A percentile compares a stretch with the other conserved stretches of the same genome.
Evolutionary conservation across 2,329 filamentous ascomycete genomes (phyloP).

Genomic region (Calonectria ilicicola): DNA sequence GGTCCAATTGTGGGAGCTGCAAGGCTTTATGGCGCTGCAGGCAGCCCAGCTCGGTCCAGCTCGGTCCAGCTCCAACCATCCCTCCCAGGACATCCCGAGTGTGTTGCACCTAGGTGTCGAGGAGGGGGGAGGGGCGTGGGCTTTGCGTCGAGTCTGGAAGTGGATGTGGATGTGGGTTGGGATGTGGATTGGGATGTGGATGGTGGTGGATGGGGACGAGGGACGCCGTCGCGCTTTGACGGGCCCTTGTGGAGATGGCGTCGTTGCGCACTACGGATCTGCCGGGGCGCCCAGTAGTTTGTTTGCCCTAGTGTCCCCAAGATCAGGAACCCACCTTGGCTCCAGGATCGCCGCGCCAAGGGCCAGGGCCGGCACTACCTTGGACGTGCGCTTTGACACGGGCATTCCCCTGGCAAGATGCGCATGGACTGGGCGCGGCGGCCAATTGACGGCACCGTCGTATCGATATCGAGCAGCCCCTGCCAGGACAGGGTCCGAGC

Average conservation of each 20-base stretch:
- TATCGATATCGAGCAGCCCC: conserved; percentile 9
- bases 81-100: conserved; percentile 13
- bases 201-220: background rate
- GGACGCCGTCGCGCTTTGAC: conserved; percentile 28
- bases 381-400: conserved; percentile 37
- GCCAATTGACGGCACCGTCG: conserved; percentile 19
- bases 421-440: conserved; percentile 18
- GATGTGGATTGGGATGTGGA: background rate
- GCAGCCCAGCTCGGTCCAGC: conserved; percentile 24
- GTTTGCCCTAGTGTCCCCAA: conserved; percentile 14
- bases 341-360: conserved; percentile 28
- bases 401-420: conserved; percentile 26
- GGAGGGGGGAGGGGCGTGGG: background rate
- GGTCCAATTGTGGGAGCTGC: conserved; percentile 30
- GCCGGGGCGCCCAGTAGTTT: conserved; percentile 34
- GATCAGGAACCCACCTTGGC: conserved; percentile 26
- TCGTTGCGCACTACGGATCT: conserved; percentile 37
- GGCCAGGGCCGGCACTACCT: conserved; percentile 15
- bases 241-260: conserved; percentile 24
- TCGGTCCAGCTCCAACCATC: background rate
- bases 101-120: conserved; percentile 9
- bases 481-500: conserved; percentile 14
- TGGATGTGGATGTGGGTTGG: too few species aligned
- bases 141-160: background rate
- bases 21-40: conserved; percentile 42